Base-by-base conservation (phyloP, 805 yeast species). In the Kazachstania bromeliacearum region DNA sequence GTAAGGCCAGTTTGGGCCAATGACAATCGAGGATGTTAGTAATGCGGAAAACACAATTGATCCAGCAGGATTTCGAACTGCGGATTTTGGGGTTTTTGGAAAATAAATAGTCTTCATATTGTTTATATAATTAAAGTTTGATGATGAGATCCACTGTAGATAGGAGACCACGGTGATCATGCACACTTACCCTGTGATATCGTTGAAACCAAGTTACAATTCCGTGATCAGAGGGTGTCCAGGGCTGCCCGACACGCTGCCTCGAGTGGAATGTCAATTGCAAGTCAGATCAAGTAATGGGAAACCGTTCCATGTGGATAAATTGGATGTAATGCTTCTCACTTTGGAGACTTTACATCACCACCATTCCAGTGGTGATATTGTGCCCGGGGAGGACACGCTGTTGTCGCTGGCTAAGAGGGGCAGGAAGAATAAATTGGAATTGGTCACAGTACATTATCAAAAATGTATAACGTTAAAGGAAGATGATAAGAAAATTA, bases 171-270 rank as follows among this genome's bases (percentile, higher is more conserved):
- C 12, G 25, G n/a, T 4, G 18, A 16, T 15, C 15, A 39, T 39
- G 41, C 10, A 28, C 48, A 43, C 58, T 10, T 44, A 46, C 31
- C 64, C 64, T 4, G 51, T 57, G 3, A 50, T 60, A 28, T 55
- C 63, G 0, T 30, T 77, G 33, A 71, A 70, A 36, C 72, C 79
- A 3, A 66, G 75, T 26, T 71, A 70, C 32, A 61, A 64, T 20
- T 64, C 74, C n/a, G 59, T 73, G 0, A 73, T 78, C 2, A 59
- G 68, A 34, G 85, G 85, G 3, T 75, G 81, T 55, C 84, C 85
- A 0, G 85, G 85, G 0, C 74, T 78, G 1, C 74, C 79, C 1
- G 67, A 75, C 35, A 75, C 73, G 3, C 55, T 66, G 33, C 84
- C 85, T 2, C 65, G 82, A 20, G 60, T 77, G 3, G 75, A 75